Evolutionary conservation across 805 yeast genomes (phyloP).

Genomic region (Middelhovenomyces tepae): DNA sequence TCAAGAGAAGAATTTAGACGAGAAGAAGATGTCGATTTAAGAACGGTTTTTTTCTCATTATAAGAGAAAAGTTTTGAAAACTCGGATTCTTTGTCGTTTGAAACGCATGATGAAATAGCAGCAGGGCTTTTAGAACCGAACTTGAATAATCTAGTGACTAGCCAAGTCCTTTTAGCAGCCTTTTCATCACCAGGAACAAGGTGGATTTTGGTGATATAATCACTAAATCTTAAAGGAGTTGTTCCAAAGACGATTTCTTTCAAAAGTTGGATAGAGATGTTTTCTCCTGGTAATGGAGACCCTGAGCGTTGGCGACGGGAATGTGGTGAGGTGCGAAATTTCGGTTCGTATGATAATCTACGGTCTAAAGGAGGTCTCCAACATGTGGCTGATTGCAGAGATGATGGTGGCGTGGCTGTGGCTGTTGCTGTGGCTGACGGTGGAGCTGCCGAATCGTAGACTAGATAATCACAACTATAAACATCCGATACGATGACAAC

Average conservation of each 20-base stretch:
- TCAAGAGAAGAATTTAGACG: too few species aligned
- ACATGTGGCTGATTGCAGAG: conserved; percentile 5
- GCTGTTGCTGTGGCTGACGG: conserved; percentile 2
- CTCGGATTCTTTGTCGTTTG: not conserved
- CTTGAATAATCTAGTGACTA: conserved; percentile 19
- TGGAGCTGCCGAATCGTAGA: conserved; percentile 12
- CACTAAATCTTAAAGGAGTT: conserved; percentile 16
- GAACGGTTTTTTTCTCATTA: not conserved
- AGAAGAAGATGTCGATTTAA: conserved; percentile 1
- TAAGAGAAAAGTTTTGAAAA: not conserved
- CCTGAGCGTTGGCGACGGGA: too few species aligned
- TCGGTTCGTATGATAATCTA: conserved; percentile 3
- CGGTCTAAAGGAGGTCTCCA: conserved; percentile 9
- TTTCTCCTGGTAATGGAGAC: conserved; percentile 5
- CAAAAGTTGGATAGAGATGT: conserved; percentile 12
- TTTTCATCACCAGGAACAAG: conserved; percentile 13
- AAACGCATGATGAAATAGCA: not conserved
- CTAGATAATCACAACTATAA: conserved; percentile 8
- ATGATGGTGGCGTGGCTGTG: conserved; percentile 1
- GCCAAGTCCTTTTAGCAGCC: conserved; percentile 9
- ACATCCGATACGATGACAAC: conserved; percentile 14
- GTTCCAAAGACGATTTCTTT: conserved; percentile 19
- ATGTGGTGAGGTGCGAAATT: conserved; percentile 4
- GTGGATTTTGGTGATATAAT: conserved; percentile 18
- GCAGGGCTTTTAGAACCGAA: too few species aligned